Evolutionary conservation across 2,329 filamentous ascomycete genomes (phyloP).

Genomic region (Macrophomina phaseolina): DNA sequence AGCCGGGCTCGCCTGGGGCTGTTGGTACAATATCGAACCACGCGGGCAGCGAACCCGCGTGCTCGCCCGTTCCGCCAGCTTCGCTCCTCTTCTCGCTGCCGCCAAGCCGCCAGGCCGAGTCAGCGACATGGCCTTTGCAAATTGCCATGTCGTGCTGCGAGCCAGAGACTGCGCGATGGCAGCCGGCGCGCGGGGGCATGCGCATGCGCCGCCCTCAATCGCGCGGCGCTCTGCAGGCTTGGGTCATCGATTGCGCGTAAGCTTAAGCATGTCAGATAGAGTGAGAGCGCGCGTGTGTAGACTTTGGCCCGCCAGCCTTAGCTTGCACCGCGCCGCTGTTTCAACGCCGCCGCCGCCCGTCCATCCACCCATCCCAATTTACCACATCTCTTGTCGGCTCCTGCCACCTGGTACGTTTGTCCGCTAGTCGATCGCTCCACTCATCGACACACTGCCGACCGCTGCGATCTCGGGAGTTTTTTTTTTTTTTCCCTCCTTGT

Average conservation of each 20-base stretch:
- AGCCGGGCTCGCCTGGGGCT: neutral
- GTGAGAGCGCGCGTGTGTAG: neutral
- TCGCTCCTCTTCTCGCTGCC: neutral
- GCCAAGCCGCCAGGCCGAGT: neutral
- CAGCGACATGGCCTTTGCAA: neutral
- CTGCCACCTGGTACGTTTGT: slow-evolving; percentile 9
- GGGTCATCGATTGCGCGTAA: slow-evolving; percentile 11
- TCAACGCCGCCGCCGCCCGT: neutral
- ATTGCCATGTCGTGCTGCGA: neutral
- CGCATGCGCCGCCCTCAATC: too few species aligned
- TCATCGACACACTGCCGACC: neutral
- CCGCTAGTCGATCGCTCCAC: slow-evolving; percentile 3
- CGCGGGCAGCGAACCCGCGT: neutral
- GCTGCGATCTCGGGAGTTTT: too few species aligned
- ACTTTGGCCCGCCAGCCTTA: too few species aligned
- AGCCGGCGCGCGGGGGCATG: too few species aligned
- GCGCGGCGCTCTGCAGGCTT: neutral
- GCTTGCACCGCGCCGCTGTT: slow-evolving; percentile 11
- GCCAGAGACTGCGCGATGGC: neutral
- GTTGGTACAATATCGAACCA: neutral
- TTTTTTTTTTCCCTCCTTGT: too few species aligned
- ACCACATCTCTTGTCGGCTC: neutral
- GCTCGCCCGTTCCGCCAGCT: neutral
- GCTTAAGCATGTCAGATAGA: neutral
- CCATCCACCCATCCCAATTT: neutral